Evolutionary conservation across 1,284 basidiomycete species (phyloP), one percentile per base, ranked within the genome.

Genomic region (Quambalaria eucalypti): DNA sequence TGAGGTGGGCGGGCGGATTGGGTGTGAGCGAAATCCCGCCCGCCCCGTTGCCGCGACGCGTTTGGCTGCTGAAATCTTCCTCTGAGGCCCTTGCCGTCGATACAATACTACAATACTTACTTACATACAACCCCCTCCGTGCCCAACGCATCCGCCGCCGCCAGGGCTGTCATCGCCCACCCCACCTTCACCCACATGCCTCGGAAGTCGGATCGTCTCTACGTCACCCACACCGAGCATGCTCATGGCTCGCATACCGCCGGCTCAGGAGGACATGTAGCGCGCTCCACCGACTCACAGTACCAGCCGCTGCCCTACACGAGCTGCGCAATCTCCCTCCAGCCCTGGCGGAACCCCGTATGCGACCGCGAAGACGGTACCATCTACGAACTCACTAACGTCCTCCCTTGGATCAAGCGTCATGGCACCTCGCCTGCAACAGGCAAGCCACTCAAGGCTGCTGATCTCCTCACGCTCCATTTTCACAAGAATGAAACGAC

Each of bases 311-410:
- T 87, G 1, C 87, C 89, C 6, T 91, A 88, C 67, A 90, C 96
- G 77, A 93, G 86, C 69, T 97, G 92, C 66, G 85, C 90, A 0
- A 82, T 96, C 30, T 90, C 90, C 6, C 87, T 93, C 62, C 90
- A 93, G 73, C 88, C 87, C 1, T 96, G 95, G 75, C 81, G 80
- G 23, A 85, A 89, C 67, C 92, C 92, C 0, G 91, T 95, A 6
- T 90, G 88, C 66, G 87, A 88, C 1, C 81, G 85, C 30, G 87
- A 87, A 66, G 72, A 80, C 3, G 74, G 46, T 52, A 66, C 57
- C 50, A 70, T 60, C 56, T 76, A 53, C 65, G 78, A 72, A 48
- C 71, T 56, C 56, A 72, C 47, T 55, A 90, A 89, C 73, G 90
- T 95, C 66, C 85, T 93, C 36, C 90, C 91, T 30, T 95, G 89